These are phyloP conservation scores for Myrica gale DNA, from an alignment of 306 rosid species.

Conservation along the genomic window DNA sequence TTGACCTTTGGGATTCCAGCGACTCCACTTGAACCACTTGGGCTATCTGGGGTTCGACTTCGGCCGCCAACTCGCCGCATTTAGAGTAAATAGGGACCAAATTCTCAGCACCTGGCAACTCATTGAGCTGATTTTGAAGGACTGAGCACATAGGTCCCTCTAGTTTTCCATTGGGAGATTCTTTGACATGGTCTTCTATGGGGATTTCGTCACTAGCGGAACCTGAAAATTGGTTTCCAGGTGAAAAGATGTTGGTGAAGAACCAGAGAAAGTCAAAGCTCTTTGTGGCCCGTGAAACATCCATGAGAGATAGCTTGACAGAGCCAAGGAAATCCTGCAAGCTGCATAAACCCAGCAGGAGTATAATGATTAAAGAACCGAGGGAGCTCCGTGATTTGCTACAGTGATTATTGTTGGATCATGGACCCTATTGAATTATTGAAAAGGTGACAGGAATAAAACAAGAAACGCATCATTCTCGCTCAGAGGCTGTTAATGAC, in stretches of 20 bases:
- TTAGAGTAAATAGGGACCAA: background rate
- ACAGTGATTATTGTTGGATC: constrained; percentile 11
- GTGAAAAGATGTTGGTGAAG: constrained; percentile 44
- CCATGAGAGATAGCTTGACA: constrained; percentile 29
- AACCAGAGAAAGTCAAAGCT: constrained; percentile 65
- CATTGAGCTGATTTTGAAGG: constrained; percentile 11
- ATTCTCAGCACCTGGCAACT: constrained; percentile 10
- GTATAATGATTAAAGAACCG: background rate
- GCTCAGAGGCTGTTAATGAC: background rate
- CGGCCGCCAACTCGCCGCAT: constrained; percentile 20
- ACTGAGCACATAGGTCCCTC: constrained; percentile 21
- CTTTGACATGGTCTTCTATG: constrained; percentile 11
- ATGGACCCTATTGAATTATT: background rate
- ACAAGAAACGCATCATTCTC: background rate
- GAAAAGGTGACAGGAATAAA: background rate
- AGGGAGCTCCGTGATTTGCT: constrained; percentile 5
- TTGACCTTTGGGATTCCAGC: constrained; percentile 19
- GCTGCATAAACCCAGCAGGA: background rate
- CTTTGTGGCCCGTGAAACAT: constrained; percentile 37
- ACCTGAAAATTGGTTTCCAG: background rate
- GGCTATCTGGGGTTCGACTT: constrained; percentile 9
- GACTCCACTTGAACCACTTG: background rate
- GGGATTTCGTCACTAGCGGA: constrained; percentile 11
- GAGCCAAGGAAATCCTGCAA: background rate
- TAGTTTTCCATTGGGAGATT: constrained; percentile 16